Evolutionary conservation across 805 yeast species (phyloP), one percentile per base, ranked within the genome.

Genomic region (Diddensiella transvaalensis): DNA sequence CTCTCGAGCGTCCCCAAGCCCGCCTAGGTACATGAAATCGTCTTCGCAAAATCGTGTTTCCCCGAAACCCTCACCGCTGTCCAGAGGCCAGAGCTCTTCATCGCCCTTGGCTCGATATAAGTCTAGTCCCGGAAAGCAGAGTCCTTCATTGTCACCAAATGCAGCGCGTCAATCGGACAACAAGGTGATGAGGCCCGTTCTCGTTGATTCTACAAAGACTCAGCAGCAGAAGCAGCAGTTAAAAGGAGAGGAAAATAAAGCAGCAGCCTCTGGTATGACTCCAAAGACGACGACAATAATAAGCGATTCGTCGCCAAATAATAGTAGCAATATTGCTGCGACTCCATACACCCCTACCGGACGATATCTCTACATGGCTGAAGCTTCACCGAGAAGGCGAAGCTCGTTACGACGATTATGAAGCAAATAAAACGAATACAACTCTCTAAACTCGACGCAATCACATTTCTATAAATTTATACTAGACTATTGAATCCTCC

Each of bases 1-100:
- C 4, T 44, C 53, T 4, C 44, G 43, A 3, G 33, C 43, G n/a
- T 40, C 56, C 11, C 60, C 60, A 33, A 53, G 57, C 6, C 58
- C 63, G 22, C 63, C 63, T n/a, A 36, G 48, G 32, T 52, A 49
- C 44, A 33, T 49, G 38, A 48, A 51, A 44, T 46, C 57, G 11
- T 58, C 63, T 22, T 45, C 55, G 18, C 49, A 49, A 35, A n/a
- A 54, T 23, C 44, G 58, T 22, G 24, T 52, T 24, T 56, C 57
- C 1, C 54, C 53, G 4, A 41, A 51, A 26, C 52, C 54, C 2
- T 53, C 56, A 13, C 52, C 57, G 17, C 40, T 50, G 36, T 45
- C 51, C 3, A 22, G 42, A 23, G 36, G 15, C 30, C 18, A 11
- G 4, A 8, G 15, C 4, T 23, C 33, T 22, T 21, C 30, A 4